Evolutionary conservation across 176 grass and related monocot species (phyloP).

Genomic region (Raddia guianensis): DNA sequence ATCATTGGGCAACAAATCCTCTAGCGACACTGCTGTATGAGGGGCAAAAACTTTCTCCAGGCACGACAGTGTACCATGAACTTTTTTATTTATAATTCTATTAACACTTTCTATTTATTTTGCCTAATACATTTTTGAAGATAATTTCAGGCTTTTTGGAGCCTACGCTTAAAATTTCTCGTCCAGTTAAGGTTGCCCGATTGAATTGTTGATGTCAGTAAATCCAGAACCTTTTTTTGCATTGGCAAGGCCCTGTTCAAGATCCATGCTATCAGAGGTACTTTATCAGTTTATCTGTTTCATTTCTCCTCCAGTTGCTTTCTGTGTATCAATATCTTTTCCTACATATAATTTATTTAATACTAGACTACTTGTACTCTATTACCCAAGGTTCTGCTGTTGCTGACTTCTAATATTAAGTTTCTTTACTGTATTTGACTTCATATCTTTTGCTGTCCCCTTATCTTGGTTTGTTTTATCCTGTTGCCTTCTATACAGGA

Average conservation of each 20-base stretch:
- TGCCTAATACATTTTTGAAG: conserved; percentile 30
- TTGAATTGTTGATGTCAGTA: conserved; percentile 75
- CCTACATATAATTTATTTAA: neutral
- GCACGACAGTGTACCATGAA: conserved; percentile 35
- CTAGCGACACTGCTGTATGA: conserved; percentile 62
- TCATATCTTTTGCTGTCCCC: neutral
- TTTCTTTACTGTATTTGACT: neutral
- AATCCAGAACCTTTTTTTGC: conserved; percentile 70
- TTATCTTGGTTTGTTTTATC: neutral
- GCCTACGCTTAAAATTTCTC: conserved; percentile 71
- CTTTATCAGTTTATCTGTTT: conserved; percentile 5
- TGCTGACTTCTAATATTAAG: neutral
- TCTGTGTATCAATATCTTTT: neutral
- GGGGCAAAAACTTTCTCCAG: conserved; percentile 63
- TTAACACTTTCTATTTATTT: neutral
- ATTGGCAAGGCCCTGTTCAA: conserved; percentile 67
- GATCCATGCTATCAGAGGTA: conserved; percentile 44
- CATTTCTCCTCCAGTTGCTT: neutral
- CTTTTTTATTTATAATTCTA: conserved; percentile 21
- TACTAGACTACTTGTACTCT: neutral
- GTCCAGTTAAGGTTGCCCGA: conserved; percentile 53
- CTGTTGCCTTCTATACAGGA: neutral
- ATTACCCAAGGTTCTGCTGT: neutral
- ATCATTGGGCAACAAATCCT: conserved; percentile 77
- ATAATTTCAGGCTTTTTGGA: conserved; percentile 67